These are phyloP conservation scores for Xylogone sp. DNA, from an alignment of 2,329 filamentous ascomycete genomes.

Conservation along the genomic window DNA sequence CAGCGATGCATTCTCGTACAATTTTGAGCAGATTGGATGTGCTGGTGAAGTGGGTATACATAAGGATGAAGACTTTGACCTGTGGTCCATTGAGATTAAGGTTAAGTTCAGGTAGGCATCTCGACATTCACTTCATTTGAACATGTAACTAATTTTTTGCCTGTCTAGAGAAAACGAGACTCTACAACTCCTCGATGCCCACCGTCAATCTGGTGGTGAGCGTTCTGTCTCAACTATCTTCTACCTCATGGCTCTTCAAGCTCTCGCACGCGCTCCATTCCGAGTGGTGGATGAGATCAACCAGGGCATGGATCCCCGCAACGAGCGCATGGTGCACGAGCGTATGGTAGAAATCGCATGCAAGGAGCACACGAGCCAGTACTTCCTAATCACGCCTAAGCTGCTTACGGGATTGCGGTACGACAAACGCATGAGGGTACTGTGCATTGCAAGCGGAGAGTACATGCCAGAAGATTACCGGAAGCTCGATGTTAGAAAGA, in stretches of 20 bases:
- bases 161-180: slow-evolving; percentile 78
- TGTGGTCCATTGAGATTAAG: slow-evolving; percentile 90
- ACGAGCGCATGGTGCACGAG: slow-evolving; percentile 96
- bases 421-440: slow-evolving; percentile 84
- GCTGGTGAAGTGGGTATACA: slow-evolving; percentile 84
- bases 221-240: slow-evolving; percentile 96
- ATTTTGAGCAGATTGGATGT: slow-evolving; percentile 91
- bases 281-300: slow-evolving; percentile 99
- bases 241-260: slow-evolving; percentile 97
- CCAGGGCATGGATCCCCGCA: slow-evolving; percentile 98
- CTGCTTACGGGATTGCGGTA: slow-evolving; percentile 82
- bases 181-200: slow-evolving; percentile 80
- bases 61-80: slow-evolving; percentile 90
- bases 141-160: no score
- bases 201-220: slow-evolving; percentile 94
- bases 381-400: slow-evolving; percentile 98
- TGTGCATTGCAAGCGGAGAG: slow-evolving; percentile 91
- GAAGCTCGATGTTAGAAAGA: slow-evolving; percentile 25
- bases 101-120: slow-evolving; percentile 92
- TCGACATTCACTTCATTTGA: no score
- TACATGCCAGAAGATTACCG: slow-evolving; percentile 51
- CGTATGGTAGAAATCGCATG: slow-evolving; percentile 98
- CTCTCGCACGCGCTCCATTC: slow-evolving; percentile 90
- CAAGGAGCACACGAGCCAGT: slow-evolving; percentile 72
- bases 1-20: slow-evolving; percentile 86